These are phyloP conservation scores for Extremus antarcticus DNA, from an alignment of 495 filamentous ascomycete species.

Conservation along the genomic window DNA sequence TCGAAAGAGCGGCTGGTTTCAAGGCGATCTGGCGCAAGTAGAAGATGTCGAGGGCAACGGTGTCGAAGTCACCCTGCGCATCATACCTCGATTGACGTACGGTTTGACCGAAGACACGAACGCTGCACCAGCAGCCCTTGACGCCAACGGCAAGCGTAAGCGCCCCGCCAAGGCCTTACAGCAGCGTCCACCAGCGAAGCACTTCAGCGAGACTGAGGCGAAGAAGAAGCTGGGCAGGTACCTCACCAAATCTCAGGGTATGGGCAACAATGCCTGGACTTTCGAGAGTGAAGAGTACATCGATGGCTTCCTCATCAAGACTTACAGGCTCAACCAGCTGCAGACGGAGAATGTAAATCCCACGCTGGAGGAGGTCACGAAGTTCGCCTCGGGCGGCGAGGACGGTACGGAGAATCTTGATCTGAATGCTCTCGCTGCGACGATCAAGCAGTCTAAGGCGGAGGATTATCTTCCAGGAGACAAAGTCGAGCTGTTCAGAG, in stretches of 20 bases:
- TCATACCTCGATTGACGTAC: conserved; percentile 89
- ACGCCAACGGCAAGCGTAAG: conserved; percentile 58
- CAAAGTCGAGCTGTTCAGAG: conserved; percentile 87
- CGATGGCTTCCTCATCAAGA: conserved; percentile 88
- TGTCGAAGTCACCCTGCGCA: conserved; percentile 69
- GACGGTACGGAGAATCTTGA: conserved; percentile 92
- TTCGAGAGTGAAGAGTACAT: conserved; percentile 82
- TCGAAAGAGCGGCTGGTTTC: conserved; percentile 63
- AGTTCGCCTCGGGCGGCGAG: conserved; percentile 70
- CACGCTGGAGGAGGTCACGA: conserved; percentile 86
- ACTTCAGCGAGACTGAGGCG: conserved; percentile 91
- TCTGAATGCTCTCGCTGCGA: conserved; percentile 76
- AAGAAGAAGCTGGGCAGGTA: conserved; percentile 73
- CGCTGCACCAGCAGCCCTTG: conserved; percentile 34
- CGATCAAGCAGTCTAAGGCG: conserved; percentile 64
- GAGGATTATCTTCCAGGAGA: conserved; percentile 84
- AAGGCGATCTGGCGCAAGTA: conserved; percentile 83
- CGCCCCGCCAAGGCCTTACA: conserved; percentile 42
- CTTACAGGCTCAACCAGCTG: conserved; percentile 78
- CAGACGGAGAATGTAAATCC: conserved; percentile 82
- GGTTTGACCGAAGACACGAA: conserved; percentile 69
- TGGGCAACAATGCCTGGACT: conserved; percentile 59
- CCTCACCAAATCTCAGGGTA: conserved; percentile 45
- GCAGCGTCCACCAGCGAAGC: conserved; percentile 68
- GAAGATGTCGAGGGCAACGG: conserved; percentile 90